Base-by-base conservation (phyloP, 352 stramenopile genomes). In the Globisporangium paroecandrum region DNA sequence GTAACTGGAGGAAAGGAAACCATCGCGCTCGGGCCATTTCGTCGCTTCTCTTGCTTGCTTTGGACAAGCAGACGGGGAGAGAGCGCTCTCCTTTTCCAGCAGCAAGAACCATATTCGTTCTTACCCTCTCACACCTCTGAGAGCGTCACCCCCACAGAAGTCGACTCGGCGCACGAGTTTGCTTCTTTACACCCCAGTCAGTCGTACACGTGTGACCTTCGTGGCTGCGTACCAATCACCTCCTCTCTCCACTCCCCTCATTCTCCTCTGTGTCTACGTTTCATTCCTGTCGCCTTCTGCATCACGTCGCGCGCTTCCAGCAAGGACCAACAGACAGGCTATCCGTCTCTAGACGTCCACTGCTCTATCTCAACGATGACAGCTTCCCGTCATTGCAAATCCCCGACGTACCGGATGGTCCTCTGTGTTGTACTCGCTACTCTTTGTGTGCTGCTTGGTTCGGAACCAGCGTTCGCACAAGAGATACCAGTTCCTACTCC, bases 81-180 rank as follows among this genome's bases (percentile, higher is more conserved):
- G 53, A 34, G 12, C 13, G 20, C 12, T 12, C 7, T 27, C 5
- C 15, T 13, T 15, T 1, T 54, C 20, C 20, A 13, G 10, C 24
- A 24, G 25, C 25, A 4, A 38, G 15, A 4, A 43, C 24, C 62
- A 66, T 25, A 60, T 60, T 66, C 29, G 32, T 20, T 54, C 62
- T 59, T 60, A 66, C 62, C 61, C 62, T 66, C 49, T 66, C 62
- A 29, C 62, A 22, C 62, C 4, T 47, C 12, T 38, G 62, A 57
- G 62, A 66, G 62, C 32, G 62, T 66, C 49, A 66, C 20, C 27
- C 20, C 27, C 20, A 66, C 41, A 60, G 62, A 60, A 66, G 62
- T 25, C 62, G 15, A 20, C 49, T 34, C 51, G 10, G 32, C 10
- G 3, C 22, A 49, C 18, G 41, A 60, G 10, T 41, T 72, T n/a